Base-by-base conservation (phyloP, 2,329 filamentous ascomycete species). In the Scedosporium aurantiacum region DNA sequence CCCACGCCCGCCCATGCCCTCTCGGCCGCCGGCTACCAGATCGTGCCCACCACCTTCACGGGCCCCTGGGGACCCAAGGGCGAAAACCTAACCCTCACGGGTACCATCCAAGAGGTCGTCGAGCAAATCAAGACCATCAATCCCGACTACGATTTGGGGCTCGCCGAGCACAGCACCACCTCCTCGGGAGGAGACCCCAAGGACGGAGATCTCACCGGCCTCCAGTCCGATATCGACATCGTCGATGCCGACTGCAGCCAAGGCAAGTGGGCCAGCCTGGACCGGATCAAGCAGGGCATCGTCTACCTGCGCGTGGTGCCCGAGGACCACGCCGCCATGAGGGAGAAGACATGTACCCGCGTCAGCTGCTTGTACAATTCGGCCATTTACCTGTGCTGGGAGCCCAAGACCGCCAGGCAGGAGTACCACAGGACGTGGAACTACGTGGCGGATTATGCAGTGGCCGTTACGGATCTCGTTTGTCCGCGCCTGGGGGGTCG, bases 311-410 rank as follows among this genome's bases (percentile, higher is more conserved):
- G 25, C 56, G 18, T 3, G 3, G 28, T 28, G 12, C 23, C 7
- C 25, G 27, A 25, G 57, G 41, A 27, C 16, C 45, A 52, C 5
- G 21, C 25, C 4, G 21, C 6, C 14, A 41, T 59, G 37, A 28
- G 52, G 57, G 5, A 2, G 5, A 5, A 4, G 23, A 41, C 5
- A 4, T 59, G 57, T 25, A 6, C 12, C 1, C 57, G 57, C 14
- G 43, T 59, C 21, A 50, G 41, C 43, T 59, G 57, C 57, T 59
- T 41, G 3, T 14, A 28, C 12, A 18, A 50, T 25, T 14, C 41
- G 25, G 57, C 57, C 43, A 50, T 59, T 43, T 59, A 32, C 43
- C 14, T 28, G 41, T 59, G 57, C 57, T 59, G 41, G 41, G 57
- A 59, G 57, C 57, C 57, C 57, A 16, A 40, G 21, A 43, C 40